Percentiles rank a stretch among this genome's conserved stretches.
These are phyloP conservation scores for Termitomyces sp. DNA, from an alignment of 768 basidiomycete species.

Conservation along the genomic window DNA sequence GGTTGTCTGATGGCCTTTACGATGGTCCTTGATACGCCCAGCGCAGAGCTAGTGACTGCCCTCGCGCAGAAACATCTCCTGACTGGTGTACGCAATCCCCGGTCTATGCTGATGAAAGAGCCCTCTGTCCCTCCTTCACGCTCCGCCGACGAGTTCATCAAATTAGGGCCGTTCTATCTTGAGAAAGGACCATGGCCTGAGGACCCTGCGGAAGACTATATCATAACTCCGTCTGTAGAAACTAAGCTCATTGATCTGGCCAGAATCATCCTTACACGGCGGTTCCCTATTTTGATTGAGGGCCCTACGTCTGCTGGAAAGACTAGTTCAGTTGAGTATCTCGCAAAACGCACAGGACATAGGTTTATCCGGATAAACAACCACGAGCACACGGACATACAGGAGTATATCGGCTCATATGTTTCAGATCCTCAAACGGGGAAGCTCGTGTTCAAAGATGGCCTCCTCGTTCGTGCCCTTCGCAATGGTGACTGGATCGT, in stretches of 20 bases:
- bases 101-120: constrained; percentile 67
- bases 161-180: constrained; percentile 90
- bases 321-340: constrained; percentile 94
- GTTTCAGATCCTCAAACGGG: constrained; percentile 89
- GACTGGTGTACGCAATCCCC: constrained; percentile 71
- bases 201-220: constrained; percentile 72
- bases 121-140: constrained; percentile 48
- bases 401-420: constrained; percentile 97
- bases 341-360: constrained; percentile 90
- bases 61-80: constrained; percentile 79
- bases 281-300: constrained; percentile 94
- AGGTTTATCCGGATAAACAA: constrained; percentile 98
- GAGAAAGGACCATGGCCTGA: constrained; percentile 67
- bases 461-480: constrained; percentile 87
- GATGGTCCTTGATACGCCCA: constrained; percentile 80
- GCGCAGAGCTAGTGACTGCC: constrained; percentile 57
- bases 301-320: constrained; percentile 98
- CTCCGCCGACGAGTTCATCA: constrained; percentile 55
- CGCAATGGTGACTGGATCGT: constrained; percentile 96
- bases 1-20: constrained; percentile 98
- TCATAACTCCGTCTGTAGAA: constrained; percentile 94
- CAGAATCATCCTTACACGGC: constrained; percentile 79
- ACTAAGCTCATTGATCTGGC: constrained; percentile 93
- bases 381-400: constrained; percentile 99
- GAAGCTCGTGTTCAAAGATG: constrained; percentile 94